Evolutionary conservation across 495 filamentous ascomycete genomes (phyloP), one percentile per base, ranked within the genome.

Genomic region (Penicillium psychrofluorescens): DNA sequence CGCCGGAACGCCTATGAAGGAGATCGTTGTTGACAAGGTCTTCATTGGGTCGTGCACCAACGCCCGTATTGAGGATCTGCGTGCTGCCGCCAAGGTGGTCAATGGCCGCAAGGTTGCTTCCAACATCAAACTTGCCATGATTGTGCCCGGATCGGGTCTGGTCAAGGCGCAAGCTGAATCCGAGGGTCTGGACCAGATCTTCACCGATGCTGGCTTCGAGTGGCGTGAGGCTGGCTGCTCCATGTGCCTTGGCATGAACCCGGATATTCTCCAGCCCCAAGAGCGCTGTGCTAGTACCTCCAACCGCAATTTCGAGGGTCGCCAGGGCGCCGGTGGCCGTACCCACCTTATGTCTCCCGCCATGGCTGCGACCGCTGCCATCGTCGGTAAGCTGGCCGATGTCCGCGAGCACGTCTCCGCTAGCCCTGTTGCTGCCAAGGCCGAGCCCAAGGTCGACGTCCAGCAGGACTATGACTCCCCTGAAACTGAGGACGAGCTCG

Each of bases 221-320:
- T 97, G 91, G 91, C 78, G 92, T 46, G 92, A 98, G 75, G 92
- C 92, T 45, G 92, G 92, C 36, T 98, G 92, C 74, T 90, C 85
- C 41, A 98, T 98, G 92, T 98, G 92, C 55, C 78, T 98, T 28
- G 92, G 92, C 63, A 98, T 98, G 92, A 98, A 98, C 72, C 90
- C 92, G 0, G 92, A 98, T 65, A 95, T 98, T 53, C 78, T 97
- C n/a, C 80, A 87, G 2, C 92, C 92, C 36, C 78, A 83, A 58
- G 92, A 98, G 70, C 81, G 92, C 44, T 98, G 92, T 56, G 92
- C 92, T 33, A 88, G 82, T 61, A 98, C 92, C 46, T 91, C 85
- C 53, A 97, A 98, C 71, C 87, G 92, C 49, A 98, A 98, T 58
- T 98, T 97, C 54, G 92, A 97, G 65, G 92, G 92, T 38, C 83